Conservation (phyloP, 129 eudicot species). For the Pulicaria dysenterica region DNA sequence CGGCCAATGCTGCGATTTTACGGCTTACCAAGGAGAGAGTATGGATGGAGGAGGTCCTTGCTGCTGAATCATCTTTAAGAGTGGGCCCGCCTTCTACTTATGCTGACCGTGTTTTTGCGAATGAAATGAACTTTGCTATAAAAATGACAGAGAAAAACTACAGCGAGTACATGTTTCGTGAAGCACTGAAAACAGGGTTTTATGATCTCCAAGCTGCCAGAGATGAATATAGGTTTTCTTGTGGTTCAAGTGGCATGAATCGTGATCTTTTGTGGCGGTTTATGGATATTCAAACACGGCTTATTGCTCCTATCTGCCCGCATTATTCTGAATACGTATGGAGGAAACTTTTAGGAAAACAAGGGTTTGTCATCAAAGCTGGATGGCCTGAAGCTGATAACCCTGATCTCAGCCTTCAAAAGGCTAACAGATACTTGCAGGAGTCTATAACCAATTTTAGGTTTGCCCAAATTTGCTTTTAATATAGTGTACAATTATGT, state of each 20-base stretch:
- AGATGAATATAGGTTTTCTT: constrained; percentile 86
- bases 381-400: constrained; percentile 81
- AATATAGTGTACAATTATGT: neutral
- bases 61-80: constrained; percentile 64
- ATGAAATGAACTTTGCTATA: constrained; percentile 76
- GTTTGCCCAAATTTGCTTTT: constrained; percentile 18
- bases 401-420: constrained; percentile 81
- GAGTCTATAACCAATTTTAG: constrained; percentile 73
- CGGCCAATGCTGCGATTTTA: constrained; percentile 83
- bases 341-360: constrained; percentile 66
- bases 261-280: constrained; percentile 66
- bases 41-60: constrained; percentile 81
- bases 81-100: constrained; percentile 55
- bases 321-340: constrained; percentile 83
- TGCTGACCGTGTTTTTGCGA: constrained; percentile 79
- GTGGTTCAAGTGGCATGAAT: constrained; percentile 75
- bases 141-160: constrained; percentile 68
- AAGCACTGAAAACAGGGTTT: constrained; percentile 81
- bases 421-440: constrained; percentile 79
- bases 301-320: constrained; percentile 87
- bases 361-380: constrained; percentile 72
- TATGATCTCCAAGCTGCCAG: constrained; percentile 93
- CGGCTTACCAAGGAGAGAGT: constrained; percentile 76
- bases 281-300: constrained; percentile 84
- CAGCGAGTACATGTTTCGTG: constrained; percentile 72